A percentile compares a stretch with the other conserved stretches of the same genome.
These are phyloP conservation scores for Bremia lactucae DNA, from an alignment of 352 stramenopile genomes.

Conservation along the genomic window DNA sequence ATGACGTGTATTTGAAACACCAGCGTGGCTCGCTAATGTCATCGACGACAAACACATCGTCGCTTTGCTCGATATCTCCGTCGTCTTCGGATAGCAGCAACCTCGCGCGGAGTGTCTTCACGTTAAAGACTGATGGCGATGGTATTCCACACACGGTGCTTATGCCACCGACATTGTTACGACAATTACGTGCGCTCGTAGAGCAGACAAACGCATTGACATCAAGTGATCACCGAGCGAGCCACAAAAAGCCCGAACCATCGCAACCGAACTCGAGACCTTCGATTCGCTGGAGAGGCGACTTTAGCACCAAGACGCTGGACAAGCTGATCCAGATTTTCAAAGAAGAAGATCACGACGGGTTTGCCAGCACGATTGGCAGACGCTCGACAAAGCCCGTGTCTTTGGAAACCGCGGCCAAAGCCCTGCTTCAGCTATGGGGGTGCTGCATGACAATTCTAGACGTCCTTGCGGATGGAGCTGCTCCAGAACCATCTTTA, in stretches of 20 bases:
- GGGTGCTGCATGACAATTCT: constrained; percentile 41
- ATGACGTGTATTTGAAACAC: constrained; percentile 6
- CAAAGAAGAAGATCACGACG: constrained; percentile 22
- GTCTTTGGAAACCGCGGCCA: constrained; percentile 23
- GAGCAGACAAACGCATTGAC: constrained; percentile 18
- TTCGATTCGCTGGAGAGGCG: constrained; percentile 9
- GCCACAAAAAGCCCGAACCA: constrained; percentile 8
- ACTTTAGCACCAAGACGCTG: constrained; percentile 25
- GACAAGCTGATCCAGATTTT: constrained; percentile 28
- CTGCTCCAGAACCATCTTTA: constrained; percentile 10
- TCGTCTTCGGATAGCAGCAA: constrained; percentile 14
- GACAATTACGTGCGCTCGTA: constrained; percentile 20
- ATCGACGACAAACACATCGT: constrained; percentile 14
- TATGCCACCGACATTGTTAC: constrained; percentile 29
- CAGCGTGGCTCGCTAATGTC: constrained; percentile 13
- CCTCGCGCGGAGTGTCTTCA: constrained; percentile 13
- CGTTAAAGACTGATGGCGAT: constrained; percentile 9
- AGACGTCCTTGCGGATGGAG: constrained; percentile 21
- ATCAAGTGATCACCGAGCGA: constrained; percentile 12
- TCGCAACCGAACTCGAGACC: constrained; percentile 8
- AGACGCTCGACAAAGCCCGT: constrained; percentile 23
- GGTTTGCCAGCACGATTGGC: constrained; percentile 16
- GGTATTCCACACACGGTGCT: constrained; percentile 14
- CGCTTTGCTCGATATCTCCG: constrained; percentile 21
- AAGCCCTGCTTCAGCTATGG: constrained; percentile 52